Conservation (phyloP, 2,329 filamentous ascomycete genomes). For the Claviceps fusiformis region DNA sequence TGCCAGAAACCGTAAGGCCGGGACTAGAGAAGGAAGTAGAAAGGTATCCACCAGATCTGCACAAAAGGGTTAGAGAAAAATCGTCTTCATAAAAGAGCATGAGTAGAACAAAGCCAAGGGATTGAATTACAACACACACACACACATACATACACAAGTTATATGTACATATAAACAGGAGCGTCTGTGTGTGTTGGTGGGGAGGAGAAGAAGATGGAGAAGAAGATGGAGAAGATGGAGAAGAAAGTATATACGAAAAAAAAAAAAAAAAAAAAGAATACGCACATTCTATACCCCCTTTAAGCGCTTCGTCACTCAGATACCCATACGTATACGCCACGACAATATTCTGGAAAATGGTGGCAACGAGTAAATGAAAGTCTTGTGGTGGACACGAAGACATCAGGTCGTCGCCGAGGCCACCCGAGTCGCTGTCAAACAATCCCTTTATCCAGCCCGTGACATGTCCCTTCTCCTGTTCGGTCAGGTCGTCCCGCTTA, state of each 20-base stretch:
- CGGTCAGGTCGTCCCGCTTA: slow-evolving; percentile 44
- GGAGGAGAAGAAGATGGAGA: no score
- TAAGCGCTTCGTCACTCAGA: slow-evolving; percentile 56
- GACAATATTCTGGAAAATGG: slow-evolving; percentile 63
- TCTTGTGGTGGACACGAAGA: slow-evolving; percentile 70
- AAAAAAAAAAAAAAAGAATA: slow-evolving; percentile 5
- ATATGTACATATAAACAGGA: no score
- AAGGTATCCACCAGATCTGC: slow-evolving; percentile 66
- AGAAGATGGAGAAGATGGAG: no score
- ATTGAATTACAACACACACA: no score
- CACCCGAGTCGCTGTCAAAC: slow-evolving; percentile 59
- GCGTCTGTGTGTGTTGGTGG: no score
- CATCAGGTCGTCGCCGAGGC: slow-evolving; percentile 68
- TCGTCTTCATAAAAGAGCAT: not conserved
- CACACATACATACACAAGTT: no score
- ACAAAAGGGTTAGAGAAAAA: not conserved
- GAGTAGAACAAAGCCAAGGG: not conserved
- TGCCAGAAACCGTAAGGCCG: slow-evolving; percentile 58
- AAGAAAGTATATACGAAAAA: no score
- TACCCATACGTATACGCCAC: slow-evolving; percentile 52
- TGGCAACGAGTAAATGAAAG: slow-evolving; percentile 67
- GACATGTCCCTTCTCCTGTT: slow-evolving; percentile 52
- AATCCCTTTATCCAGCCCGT: slow-evolving; percentile 65
- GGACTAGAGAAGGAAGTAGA: slow-evolving; percentile 62
- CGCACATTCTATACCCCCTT: slow-evolving; percentile 63